Evolutionary conservation across 306 rosid genomes (phyloP), one percentile per base, ranked within the genome.

Genomic region (Pterocarpus santalinus): DNA sequence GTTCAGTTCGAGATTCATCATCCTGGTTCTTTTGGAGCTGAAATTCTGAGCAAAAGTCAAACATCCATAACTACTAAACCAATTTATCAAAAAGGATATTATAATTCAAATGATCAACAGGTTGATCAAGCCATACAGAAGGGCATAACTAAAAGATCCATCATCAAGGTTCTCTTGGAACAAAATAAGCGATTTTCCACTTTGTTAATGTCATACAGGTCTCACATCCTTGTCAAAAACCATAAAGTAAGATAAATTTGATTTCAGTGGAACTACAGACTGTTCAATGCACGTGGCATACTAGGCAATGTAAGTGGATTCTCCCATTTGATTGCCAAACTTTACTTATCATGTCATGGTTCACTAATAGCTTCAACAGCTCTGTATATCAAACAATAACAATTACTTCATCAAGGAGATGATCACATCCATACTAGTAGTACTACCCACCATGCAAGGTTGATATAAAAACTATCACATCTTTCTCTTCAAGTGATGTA

Each of bases 391-490:
- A 53, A 46, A 32, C n/a, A 13, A 72, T 72, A 15, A 62, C 57
- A 14, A 72, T 41, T 61, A 53, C 66, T 56, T 72, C 43, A 32
- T 80, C 64, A 65, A 38, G 49, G 36, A 41, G 28, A 53, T 69
- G 69, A 44, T 63, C 47, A 80, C 67, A 36, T 22, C 73, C 28
- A 79, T 35, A 9, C 86, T 91, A 93, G 57, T 51, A 5, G 28
- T 22, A 13, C 6, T 51, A 51, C 39, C 99, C 99, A 39, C 97
- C 97, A 33, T 95, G 99, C 85, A 95, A 87, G 78, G 97, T 93
- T 69, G 99, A 95, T 75, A 95, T 93, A 82, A 93, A 95, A 78
- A 93, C 99, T 58, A 95, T 91, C 56, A 86, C 94, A 79, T 95
- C 97, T 83, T 93, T 93, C 62, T 95, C 99, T 85, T 95, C 97